These are phyloP conservation scores for Obelidium mucronatum DNA, from an alignment of 192 early-diverging fungal genomes.

Conservation along the genomic window DNA sequence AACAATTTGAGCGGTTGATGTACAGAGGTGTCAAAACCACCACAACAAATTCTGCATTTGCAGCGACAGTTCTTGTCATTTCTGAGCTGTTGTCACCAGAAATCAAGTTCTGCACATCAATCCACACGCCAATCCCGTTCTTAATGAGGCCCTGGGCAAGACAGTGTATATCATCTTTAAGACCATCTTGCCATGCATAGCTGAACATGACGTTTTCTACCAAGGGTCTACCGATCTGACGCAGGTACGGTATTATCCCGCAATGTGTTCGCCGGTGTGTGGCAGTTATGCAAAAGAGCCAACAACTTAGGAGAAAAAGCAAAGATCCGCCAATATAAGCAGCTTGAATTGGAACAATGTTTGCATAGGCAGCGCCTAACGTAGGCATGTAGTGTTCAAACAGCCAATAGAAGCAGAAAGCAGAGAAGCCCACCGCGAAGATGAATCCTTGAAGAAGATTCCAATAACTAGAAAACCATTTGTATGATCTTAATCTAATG, in stretches of 20 bases:
- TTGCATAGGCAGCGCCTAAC: too few relatives aligned
- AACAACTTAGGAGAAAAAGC: not conserved
- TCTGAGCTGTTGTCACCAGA: not conserved
- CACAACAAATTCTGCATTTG: constrained; percentile 10
- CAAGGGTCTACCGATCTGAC: constrained; percentile 1
- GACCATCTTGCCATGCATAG: constrained; percentile 13
- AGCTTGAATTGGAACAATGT: too few relatives aligned
- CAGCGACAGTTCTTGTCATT: constrained; percentile 15
- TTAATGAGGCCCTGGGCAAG: not conserved
- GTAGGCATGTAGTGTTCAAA: not conserved
- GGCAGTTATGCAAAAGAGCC: not conserved
- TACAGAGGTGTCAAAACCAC: constrained; percentile 2
- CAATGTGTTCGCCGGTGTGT: not conserved
- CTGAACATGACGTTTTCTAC: constrained; percentile 28
- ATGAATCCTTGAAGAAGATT: not conserved
- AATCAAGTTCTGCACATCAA: constrained; percentile 21
- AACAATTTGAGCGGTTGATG: not conserved
- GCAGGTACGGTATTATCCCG: constrained; percentile 11
- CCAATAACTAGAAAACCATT: not conserved
- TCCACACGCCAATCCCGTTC: constrained; percentile 20
- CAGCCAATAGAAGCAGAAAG: not conserved
- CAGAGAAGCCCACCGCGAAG: not conserved
- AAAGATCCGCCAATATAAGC: too few relatives aligned
- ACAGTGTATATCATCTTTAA: not conserved
- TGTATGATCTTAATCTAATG: not conserved